Evolutionary conservation across 2,329 filamentous ascomycete genomes (phyloP).

Genomic region (Verticillium nubilum): DNA sequence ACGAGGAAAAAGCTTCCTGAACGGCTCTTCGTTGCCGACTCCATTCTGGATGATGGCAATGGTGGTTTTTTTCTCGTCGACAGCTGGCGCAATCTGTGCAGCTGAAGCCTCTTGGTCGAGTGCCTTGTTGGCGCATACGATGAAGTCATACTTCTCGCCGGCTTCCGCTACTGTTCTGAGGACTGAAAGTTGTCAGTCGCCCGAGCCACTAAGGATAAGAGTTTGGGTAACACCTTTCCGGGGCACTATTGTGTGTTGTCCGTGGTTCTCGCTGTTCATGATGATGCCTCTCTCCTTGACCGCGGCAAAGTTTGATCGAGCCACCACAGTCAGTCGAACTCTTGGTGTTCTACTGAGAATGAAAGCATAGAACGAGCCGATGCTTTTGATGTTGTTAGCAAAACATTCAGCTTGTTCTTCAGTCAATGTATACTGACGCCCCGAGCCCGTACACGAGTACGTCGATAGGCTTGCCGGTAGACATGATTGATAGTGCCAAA

Average conservation of each 20-base stretch:
- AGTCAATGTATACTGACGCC: slow-evolving; percentile 33
- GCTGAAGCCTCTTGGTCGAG: slow-evolving; percentile 33
- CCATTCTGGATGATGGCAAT: slow-evolving; percentile 60
- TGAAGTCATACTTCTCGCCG: slow-evolving; percentile 43
- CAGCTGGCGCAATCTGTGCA: slow-evolving; percentile 22
- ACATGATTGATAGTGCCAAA: too few species aligned
- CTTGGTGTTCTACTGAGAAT: slow-evolving; percentile 36
- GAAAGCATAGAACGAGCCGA: slow-evolving; percentile 54
- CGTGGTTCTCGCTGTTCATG: slow-evolving; percentile 49
- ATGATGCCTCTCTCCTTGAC: slow-evolving; percentile 47
- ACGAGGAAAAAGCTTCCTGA: slow-evolving; percentile 38
- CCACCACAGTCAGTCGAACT: slow-evolving; percentile 52
- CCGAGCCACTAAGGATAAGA: too few species aligned
- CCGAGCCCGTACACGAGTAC: slow-evolving; percentile 48
- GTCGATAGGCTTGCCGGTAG: slow-evolving; percentile 13
- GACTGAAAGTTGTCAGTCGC: slow-evolving; percentile 24
- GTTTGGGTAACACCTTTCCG: slow-evolving; percentile 35
- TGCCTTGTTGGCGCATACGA: slow-evolving; percentile 52
- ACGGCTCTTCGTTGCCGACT: slow-evolving; percentile 53
- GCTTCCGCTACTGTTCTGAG: slow-evolving; percentile 42
- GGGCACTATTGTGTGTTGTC: slow-evolving; percentile 44
- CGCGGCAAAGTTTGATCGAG: slow-evolving; percentile 53
- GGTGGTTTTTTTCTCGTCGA: slow-evolving; percentile 35
- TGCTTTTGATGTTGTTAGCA: slow-evolving; percentile 25
- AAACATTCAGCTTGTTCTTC: not conserved